Evolutionary conservation across 305 asterid genomes (phyloP).

Genomic region (Fraxinus dipetala): DNA sequence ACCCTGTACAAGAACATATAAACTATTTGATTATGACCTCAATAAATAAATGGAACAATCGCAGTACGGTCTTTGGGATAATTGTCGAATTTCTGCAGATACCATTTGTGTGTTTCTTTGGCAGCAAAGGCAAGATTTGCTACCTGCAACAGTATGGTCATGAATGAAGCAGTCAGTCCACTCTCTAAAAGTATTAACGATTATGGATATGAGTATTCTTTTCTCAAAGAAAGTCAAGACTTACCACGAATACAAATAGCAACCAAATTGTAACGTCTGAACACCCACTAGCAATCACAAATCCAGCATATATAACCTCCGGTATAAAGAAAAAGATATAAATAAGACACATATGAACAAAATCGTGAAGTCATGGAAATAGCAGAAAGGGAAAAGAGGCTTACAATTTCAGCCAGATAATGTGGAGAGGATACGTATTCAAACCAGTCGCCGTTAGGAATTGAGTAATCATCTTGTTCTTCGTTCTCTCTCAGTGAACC

Average conservation of each 20-base stretch:
- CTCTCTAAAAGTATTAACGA: background rate
- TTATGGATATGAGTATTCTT: background rate
- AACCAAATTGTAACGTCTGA: slow-evolving; percentile 70
- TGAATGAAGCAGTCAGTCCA: background rate
- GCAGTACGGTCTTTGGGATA: slow-evolving; percentile 64
- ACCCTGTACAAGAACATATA: background rate
- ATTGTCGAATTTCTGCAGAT: slow-evolving; percentile 62
- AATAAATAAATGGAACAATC: slow-evolving; percentile 58
- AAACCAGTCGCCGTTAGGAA: slow-evolving; percentile 90
- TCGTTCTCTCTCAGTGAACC: slow-evolving; percentile 60
- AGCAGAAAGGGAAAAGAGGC: slow-evolving; percentile 17
- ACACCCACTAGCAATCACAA: slow-evolving; percentile 71
- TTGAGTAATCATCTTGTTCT: slow-evolving; percentile 35
- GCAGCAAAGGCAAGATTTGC: slow-evolving; percentile 77
- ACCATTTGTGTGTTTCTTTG: slow-evolving; percentile 75
- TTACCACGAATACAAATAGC: slow-evolving; percentile 70
- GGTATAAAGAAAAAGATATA: slow-evolving; percentile 11
- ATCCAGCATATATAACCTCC: slow-evolving; percentile 75
- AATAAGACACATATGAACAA: background rate
- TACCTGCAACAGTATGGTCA: slow-evolving; percentile 46
- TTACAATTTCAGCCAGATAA: slow-evolving; percentile 86
- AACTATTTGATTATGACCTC: background rate
- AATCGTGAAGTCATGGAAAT: background rate
- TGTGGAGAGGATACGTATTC: slow-evolving; percentile 85
- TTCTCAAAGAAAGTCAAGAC: slow-evolving; percentile 17